These are phyloP conservation scores for Dioszegia aurantiaca DNA, from an alignment of 768 basidiomycete genomes.

Conservation along the genomic window DNA sequence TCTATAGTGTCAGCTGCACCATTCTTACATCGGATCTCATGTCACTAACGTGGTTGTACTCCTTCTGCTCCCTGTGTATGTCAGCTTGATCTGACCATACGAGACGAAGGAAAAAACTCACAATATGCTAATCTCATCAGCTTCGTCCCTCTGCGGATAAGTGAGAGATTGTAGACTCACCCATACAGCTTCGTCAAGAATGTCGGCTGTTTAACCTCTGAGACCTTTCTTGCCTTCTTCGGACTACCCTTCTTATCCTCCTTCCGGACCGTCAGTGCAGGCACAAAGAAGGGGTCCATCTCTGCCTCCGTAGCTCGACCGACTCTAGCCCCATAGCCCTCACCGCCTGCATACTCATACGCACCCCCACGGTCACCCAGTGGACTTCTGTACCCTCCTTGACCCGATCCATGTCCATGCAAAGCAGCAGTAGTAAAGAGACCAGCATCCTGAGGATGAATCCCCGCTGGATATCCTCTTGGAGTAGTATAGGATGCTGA, in stretches of 20 bases:
- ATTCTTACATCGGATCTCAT: not conserved
- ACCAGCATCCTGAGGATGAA: not conserved
- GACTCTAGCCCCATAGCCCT: not conserved
- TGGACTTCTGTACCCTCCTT: too few species aligned
- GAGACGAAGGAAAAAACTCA: slow-evolving; percentile 24
- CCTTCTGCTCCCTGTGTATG: slow-evolving; percentile 70
- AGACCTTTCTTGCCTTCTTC: slow-evolving; percentile 55
- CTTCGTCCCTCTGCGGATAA: slow-evolving; percentile 3
- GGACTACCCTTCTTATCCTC: slow-evolving; percentile 2
- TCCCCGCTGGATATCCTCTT: slow-evolving; percentile 5
- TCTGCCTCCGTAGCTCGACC: slow-evolving; percentile 2
- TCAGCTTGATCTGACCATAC: slow-evolving; percentile 10
- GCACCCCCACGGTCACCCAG: too few species aligned
- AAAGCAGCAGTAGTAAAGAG: slow-evolving; percentile 1
- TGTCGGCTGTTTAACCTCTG: slow-evolving; percentile 80
- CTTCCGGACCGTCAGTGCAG: slow-evolving; percentile 13
- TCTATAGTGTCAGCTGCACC: slow-evolving; percentile 50
- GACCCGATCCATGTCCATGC: too few species aligned
- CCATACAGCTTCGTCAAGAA: slow-evolving; percentile 95
- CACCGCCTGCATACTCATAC: not conserved
- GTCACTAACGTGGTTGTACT: slow-evolving; percentile 68
- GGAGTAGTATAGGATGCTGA: slow-evolving; percentile 1
- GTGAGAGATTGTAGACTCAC: slow-evolving; percentile 57
- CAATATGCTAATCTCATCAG: slow-evolving; percentile 31
- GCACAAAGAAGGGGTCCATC: slow-evolving; percentile 31